Conservation (phyloP, 345 rosid species). For the Garcia nutans region DNA sequence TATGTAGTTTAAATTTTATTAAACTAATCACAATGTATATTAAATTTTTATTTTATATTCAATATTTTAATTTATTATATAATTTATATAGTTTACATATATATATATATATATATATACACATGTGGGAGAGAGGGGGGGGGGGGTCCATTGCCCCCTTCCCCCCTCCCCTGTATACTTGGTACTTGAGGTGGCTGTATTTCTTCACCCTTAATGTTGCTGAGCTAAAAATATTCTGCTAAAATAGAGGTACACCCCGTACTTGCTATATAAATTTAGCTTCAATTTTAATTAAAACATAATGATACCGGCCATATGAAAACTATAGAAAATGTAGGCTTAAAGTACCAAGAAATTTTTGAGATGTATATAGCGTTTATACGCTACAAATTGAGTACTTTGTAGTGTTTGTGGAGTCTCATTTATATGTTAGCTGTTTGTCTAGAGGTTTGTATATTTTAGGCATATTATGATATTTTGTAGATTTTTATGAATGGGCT, state of each 20-base stretch:
- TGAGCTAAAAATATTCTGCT: not conserved
- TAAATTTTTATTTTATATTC: too few relatives aligned
- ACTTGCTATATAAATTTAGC: not conserved
- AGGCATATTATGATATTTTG: too few relatives aligned
- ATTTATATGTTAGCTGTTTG: not conserved
- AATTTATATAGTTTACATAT: too few relatives aligned
- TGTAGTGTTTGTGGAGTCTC: not conserved
- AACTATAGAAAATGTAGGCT: not conserved
- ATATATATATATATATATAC: too few relatives aligned
- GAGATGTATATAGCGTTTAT: not conserved
- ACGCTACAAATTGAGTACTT: too few relatives aligned
- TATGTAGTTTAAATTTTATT: too few relatives aligned
- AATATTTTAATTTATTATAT: too few relatives aligned
- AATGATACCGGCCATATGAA: not conserved
- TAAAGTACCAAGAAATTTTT: not conserved
- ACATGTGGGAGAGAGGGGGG: too few relatives aligned
- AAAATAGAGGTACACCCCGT: not conserved
- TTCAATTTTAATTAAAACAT: not conserved
- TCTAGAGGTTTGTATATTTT: not conserved
- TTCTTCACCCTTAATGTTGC: not conserved
- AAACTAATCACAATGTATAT: too few relatives aligned
- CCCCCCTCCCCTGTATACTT: too few relatives aligned
- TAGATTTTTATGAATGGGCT: too few relatives aligned
- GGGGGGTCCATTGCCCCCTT: too few relatives aligned
- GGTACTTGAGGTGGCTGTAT: not conserved